phyloP scores from a whole-genome alignment of 2,329 filamentous ascomycete species.

The Fusarium praegraminearum region DNA sequence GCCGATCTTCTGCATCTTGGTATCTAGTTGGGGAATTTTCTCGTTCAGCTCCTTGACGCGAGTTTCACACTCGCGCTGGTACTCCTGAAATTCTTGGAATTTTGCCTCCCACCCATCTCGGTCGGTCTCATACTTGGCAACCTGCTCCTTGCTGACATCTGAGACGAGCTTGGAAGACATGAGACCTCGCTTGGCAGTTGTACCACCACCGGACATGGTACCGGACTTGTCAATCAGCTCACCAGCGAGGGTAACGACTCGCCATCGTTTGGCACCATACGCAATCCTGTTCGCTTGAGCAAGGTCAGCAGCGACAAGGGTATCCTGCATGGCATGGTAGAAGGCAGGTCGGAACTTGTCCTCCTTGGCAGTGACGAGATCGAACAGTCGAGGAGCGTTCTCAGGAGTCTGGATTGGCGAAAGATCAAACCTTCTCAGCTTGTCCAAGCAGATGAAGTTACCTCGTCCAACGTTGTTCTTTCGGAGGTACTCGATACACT shows the following conservation, averaged over 20 bases:
- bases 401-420: conserved; percentile 88
- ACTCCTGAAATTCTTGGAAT: conserved; percentile 86
- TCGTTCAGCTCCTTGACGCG: conserved; percentile 78
- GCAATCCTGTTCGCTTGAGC: conserved; percentile 98
- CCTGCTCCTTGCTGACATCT: conserved; percentile 88
- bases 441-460: conserved; percentile 96
- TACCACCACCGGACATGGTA: conserved; percentile 98
- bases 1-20: conserved; percentile 88
- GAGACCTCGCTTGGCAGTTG: conserved; percentile 86
- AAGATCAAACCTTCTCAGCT: conserved; percentile 82
- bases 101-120: conserved; percentile 86
- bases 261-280: conserved; percentile 93
- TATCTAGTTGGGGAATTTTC: conserved; percentile 86
- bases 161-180: conserved; percentile 98
- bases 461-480: conserved; percentile 97
- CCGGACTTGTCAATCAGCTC: conserved; percentile 98
- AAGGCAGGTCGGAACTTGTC: conserved; percentile 90
- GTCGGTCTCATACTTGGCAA: conserved; percentile 86
- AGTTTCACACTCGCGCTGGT: conserved; percentile 82
- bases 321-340: conserved; percentile 95
- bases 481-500: conserved; percentile 96
- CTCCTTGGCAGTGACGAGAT: conserved; percentile 89
- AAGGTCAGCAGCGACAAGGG: conserved; percentile 89
- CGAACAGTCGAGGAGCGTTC: conserved; percentile 90
- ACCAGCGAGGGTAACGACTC: conserved; percentile 94